Evolutionary conservation across 331 rosid genomes (phyloP), one percentile per base, ranked within the genome.

Genomic region (Spiraea crenata): DNA sequence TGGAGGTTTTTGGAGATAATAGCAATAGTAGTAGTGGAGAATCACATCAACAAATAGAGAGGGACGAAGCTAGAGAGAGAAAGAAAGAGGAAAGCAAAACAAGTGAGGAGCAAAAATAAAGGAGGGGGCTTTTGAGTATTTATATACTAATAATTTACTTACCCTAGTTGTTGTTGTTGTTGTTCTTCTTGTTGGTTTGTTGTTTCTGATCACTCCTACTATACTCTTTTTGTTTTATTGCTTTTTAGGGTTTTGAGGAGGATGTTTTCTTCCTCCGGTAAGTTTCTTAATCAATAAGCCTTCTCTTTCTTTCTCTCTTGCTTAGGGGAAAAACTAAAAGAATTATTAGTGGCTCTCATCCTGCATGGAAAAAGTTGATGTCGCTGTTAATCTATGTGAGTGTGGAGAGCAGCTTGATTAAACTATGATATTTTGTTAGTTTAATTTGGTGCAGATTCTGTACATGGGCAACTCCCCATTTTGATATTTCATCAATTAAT

Each of bases 161-260:
- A 9, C 67, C 72, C 56, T 66, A 75, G 46, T 71, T 66, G 37
- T 20, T 74, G 9, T 70, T 74, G 60, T 66, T 77, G 46, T 71
- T 66, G 37, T 20, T 56, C 11, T 56, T 19, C 40, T 58, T 58
- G 64, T 34, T 13, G 35, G 44, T 6, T 6, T 34, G 16, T 31
- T 65, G 63, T 73, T 59, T 74, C 69, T 62, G 25, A 47, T 47
- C 72, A 34, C 55, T 41, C 39, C 66, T 67, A n/a, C 37, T 38
- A 42, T 81, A 57, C 76, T 82, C 87, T 84, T 86, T 88, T 88
- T 86, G 89, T 84, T 86, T 83, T 81, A 65, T 82, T 78, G 70
- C 92, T 90, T 90, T 90, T 73, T 83, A 84, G 92, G 87, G 87
- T 85, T 90, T 75, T 76, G 89, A 79, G 96, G 82, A 78, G 82